Conservation (phyloP, 345 rosid genomes). For the Adansonia digitata region DNA sequence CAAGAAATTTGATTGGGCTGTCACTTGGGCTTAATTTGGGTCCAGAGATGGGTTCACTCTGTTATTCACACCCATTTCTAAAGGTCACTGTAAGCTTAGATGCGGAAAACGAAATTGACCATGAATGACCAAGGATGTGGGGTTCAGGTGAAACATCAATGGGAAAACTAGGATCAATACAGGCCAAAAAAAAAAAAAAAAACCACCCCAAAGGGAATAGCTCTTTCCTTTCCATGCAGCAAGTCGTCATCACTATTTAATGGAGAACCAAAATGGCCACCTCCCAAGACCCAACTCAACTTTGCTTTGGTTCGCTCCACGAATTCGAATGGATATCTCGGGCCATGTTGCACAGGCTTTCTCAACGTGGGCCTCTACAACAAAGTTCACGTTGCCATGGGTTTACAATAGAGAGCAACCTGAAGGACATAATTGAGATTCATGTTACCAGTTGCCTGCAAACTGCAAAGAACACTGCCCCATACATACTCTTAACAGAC, state of each 20-base stretch:
- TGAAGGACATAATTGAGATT: not conserved
- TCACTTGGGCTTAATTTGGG: not conserved
- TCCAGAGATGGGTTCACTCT: too few relatives aligned
- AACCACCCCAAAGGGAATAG: not conserved
- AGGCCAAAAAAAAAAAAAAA: conserved; percentile 10
- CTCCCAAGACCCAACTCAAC: conserved; percentile 21
- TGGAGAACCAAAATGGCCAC: conserved; percentile 25
- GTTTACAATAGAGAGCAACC: not conserved
- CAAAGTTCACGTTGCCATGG: conserved; percentile 15
- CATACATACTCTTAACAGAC: not conserved
- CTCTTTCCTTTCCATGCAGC: conserved; percentile 16
- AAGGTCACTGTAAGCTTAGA: conserved; percentile 23
- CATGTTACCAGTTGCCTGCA: not conserved
- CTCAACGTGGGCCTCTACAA: conserved; percentile 13
- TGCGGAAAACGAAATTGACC: conserved; percentile 19
- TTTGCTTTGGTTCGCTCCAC: conserved; percentile 18
- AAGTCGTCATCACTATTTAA: conserved; percentile 24
- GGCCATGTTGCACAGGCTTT: conserved; percentile 17
- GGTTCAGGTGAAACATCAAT: conserved; percentile 25
- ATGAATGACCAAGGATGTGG: conserved; percentile 24
- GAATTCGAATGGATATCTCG: not conserved
- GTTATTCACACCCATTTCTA: too few relatives aligned
- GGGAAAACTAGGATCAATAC: conserved; percentile 22
- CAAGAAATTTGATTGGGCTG: not conserved
- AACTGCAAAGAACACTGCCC: conserved; percentile 2